Percentiles rank a stretch among this genome's conserved stretches.
These are phyloP conservation scores for Handroanthus guayacan DNA, from an alignment of 257 asterid genomes.

Conservation along the genomic window DNA sequence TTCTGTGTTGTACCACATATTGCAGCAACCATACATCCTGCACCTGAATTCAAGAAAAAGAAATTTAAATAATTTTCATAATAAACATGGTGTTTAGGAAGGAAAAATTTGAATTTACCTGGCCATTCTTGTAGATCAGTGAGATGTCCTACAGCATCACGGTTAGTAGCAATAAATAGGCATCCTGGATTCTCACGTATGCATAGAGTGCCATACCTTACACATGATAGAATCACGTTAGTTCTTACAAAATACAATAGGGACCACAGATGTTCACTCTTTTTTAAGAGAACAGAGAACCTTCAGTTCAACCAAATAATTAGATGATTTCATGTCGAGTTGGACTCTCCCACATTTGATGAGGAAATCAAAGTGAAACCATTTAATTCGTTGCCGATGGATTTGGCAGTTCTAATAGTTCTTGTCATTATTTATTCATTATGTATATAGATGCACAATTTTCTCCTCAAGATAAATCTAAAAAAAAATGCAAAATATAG, in stretches of 20 bases:
- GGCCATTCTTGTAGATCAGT: slow-evolving; percentile 94
- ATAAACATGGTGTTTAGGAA: not conserved
- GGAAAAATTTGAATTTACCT: slow-evolving; percentile 50
- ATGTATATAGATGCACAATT: not conserved
- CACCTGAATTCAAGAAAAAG: slow-evolving; percentile 61
- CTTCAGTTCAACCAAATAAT: not conserved
- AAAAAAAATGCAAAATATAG: not conserved
- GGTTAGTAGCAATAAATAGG: slow-evolving; percentile 89
- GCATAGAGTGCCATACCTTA: slow-evolving; percentile 92
- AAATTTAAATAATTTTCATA: not conserved
- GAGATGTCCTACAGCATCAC: slow-evolving; percentile 86
- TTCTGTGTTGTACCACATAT: slow-evolving; percentile 81
- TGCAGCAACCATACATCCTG: slow-evolving; percentile 98
- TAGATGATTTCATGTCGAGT: slow-evolving; percentile 1
- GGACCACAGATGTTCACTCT: not conserved
- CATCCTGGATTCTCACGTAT: slow-evolving; percentile 98
- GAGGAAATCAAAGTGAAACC: not conserved
- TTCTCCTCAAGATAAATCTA: not conserved
- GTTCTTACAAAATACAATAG: not conserved
- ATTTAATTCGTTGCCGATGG: not conserved
- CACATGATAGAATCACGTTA: slow-evolving; percentile 13
- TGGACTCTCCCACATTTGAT: not conserved
- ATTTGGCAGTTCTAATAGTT: not conserved
- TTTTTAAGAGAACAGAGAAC: not conserved
- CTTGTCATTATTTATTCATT: not conserved